Evolutionary conservation across 2,329 filamentous ascomycete species (phyloP).

Genomic region (Fusarium sp.): DNA sequence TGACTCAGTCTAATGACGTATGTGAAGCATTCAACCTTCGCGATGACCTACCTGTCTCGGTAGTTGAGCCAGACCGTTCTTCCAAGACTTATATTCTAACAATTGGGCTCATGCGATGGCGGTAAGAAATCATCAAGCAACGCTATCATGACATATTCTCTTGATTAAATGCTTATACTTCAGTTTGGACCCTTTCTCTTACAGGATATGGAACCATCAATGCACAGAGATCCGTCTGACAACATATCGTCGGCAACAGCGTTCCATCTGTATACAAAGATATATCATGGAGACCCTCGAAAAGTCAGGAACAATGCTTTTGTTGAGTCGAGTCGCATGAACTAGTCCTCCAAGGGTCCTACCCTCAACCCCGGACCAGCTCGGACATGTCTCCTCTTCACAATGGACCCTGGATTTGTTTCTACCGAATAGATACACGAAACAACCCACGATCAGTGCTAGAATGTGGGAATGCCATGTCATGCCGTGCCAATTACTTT

Average conservation of each 20-base stretch:
- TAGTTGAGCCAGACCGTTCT: neutral
- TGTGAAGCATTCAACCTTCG: neutral
- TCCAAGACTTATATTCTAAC: neutral
- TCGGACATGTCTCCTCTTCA: neutral
- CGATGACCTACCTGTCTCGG: neutral
- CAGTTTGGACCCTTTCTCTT: neutral
- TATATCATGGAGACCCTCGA: neutral
- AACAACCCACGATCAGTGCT: neutral
- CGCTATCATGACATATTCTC: too few species aligned
- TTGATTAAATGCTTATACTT: neutral
- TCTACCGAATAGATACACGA: neutral
- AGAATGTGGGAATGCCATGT: neutral
- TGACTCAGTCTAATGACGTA: neutral
- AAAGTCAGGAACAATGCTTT: neutral
- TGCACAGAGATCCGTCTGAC: neutral
- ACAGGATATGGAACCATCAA: neutral
- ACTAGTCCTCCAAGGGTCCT: neutral
- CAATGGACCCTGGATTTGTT: constrained; percentile 1
- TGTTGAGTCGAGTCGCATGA: neutral
- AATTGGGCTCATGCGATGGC: neutral
- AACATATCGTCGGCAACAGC: neutral
- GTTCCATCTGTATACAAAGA: neutral
- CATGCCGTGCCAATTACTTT: neutral
- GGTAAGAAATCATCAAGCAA: neutral
- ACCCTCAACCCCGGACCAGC: neutral